These are phyloP conservation scores for Talaromyces stipitatus DNA, from an alignment of 495 filamentous ascomycete species.

Conservation along the genomic window DNA sequence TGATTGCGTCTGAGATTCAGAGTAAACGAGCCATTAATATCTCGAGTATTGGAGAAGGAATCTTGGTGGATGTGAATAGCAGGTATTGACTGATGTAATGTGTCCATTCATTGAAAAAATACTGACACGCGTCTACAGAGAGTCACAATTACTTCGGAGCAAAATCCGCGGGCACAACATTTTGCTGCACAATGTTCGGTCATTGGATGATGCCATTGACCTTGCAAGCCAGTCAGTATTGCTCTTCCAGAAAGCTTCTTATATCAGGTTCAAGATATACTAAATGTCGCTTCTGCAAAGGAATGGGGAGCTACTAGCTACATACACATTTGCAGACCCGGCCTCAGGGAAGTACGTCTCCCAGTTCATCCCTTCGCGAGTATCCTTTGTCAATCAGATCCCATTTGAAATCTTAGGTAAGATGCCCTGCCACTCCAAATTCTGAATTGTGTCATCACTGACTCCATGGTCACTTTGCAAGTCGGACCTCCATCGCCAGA, in stretches of 20 bases:
- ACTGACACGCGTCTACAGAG: not conserved
- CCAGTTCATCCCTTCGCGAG: conserved; percentile 39
- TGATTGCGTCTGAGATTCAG: not conserved
- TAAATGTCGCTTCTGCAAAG: conserved; percentile 9
- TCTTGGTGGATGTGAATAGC: not conserved
- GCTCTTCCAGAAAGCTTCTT: not conserved
- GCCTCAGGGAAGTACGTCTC: conserved; percentile 43
- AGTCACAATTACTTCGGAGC: not conserved
- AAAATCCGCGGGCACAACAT: conserved; percentile 8
- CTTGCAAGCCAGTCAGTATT: conserved; percentile 19
- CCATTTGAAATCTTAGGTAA: conserved; percentile 35
- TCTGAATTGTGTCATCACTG: not conserved
- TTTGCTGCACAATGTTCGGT: conserved; percentile 27
- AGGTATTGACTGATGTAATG: not conserved
- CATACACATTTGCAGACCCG: conserved; percentile 43
- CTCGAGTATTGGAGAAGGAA: not conserved
- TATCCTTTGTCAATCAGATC: conserved; percentile 44
- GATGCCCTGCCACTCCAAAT: not conserved
- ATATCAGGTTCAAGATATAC: not conserved
- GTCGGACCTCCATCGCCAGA: not conserved
- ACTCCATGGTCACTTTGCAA: not conserved
- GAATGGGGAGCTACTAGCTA: conserved; percentile 22
- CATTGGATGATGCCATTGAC: conserved; percentile 41
- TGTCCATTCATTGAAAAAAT: not conserved
- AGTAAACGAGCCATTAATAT: not conserved